Percentiles rank a stretch among this genome's conserved stretches.
Conservation (phyloP, 768 basidiomycete genomes). For the Pholiota microspora region DNA sequence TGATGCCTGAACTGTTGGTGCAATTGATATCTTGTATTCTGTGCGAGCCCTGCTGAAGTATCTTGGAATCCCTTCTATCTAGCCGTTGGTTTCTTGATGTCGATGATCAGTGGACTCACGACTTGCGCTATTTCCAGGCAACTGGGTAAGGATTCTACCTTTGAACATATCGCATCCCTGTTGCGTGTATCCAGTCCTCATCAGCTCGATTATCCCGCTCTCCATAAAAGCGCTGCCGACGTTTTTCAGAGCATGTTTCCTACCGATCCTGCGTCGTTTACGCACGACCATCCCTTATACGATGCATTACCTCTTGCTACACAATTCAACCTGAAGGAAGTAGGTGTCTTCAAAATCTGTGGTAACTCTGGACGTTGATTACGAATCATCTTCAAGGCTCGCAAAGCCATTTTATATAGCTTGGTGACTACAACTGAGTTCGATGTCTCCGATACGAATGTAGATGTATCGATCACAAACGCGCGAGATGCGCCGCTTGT, state of each 20-base stretch:
- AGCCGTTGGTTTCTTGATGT: not conserved
- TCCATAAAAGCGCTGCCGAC: slow-evolving; percentile 44
- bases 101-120: slow-evolving; percentile 1
- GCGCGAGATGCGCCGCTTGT: not conserved
- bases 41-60: too few species aligned
- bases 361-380: not conserved
- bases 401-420: slow-evolving; percentile 64
- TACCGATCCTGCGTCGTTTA: slow-evolving; percentile 34
- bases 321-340: slow-evolving; percentile 44
- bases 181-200: slow-evolving; percentile 55
- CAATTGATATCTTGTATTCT: too few species aligned
- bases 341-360: slow-evolving; percentile 30
- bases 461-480: slow-evolving; percentile 1
- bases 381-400: slow-evolving; percentile 37
- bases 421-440: slow-evolving; percentile 60
- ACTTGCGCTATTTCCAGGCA: slow-evolving; percentile 30
- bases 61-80: too few species aligned
- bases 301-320: slow-evolving; percentile 54
- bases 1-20: not conserved
- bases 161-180: slow-evolving; percentile 48
- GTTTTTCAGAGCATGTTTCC: slow-evolving; percentile 49
- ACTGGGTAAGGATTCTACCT: slow-evolving; percentile 39
- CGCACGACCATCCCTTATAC: slow-evolving; percentile 40
- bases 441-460: slow-evolving; percentile 33
- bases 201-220: slow-evolving; percentile 54